These are phyloP conservation scores for Lycium barbarum DNA, from an alignment of 257 asterid species.

Conservation along the genomic window DNA sequence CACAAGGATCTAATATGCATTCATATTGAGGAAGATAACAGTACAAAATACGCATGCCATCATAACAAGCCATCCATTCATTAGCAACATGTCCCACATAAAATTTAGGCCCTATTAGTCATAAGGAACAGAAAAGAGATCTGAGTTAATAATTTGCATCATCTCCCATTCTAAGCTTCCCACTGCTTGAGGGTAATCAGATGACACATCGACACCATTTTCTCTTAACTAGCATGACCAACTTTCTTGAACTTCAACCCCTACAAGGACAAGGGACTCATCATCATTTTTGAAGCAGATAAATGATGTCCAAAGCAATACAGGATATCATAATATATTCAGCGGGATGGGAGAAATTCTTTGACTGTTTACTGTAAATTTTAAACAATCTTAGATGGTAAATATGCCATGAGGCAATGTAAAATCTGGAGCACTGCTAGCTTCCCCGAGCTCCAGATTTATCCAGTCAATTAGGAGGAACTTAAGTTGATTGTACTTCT, in stretches of 20 bases:
- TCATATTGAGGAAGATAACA: neutral
- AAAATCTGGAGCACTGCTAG: no score
- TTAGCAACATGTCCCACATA: neutral
- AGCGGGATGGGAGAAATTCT: neutral
- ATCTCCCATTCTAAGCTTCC: neutral
- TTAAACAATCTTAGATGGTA: no score
- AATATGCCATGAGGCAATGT: no score
- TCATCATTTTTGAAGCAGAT: slow-evolving; percentile 9
- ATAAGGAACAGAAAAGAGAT: no score
- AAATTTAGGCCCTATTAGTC: no score
- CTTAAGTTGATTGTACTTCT: no score
- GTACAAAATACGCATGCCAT: neutral
- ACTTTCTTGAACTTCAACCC: neutral
- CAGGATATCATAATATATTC: neutral
- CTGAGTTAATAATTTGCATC: neutral
- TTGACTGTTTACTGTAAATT: no score
- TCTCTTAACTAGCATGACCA: neutral
- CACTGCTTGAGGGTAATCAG: neutral
- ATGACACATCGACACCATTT: neutral
- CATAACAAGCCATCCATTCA: neutral
- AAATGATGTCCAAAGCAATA: neutral
- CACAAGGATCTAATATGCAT: neutral
- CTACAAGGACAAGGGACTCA: neutral
- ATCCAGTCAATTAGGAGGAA: no score
- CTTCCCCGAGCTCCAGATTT: no score